phyloP scores from a whole-genome alignment of 495 filamentous ascomycete genomes.

The Aspergillus kassunensis region DNA sequence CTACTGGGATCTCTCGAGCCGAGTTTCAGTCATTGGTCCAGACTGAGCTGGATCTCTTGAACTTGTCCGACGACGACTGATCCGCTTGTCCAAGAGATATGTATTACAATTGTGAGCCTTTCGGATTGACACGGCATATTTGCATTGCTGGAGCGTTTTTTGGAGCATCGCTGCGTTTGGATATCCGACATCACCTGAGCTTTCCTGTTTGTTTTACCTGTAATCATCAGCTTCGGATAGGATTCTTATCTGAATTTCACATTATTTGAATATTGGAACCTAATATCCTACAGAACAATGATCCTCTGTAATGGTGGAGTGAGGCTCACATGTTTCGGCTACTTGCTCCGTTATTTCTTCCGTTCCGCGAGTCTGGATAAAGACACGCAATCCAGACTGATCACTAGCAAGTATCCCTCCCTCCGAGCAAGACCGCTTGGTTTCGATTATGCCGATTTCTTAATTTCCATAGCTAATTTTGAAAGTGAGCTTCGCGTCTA shows the following conservation, averaged over 20 bases:
- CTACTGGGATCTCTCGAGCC: slow-evolving; percentile 71
- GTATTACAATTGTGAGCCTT: neutral
- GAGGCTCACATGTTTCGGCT: slow-evolving; percentile 13
- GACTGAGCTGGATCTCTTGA: slow-evolving; percentile 74
- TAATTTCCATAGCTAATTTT: slow-evolving; percentile 10
- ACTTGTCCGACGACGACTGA: slow-evolving; percentile 67
- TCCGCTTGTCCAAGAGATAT: neutral
- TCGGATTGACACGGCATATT: slow-evolving; percentile 1
- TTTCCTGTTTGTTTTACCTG: slow-evolving; percentile 1
- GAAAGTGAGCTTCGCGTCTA: neutral
- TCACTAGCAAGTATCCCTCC: neutral
- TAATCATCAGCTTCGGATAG: neutral
- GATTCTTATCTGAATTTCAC: neutral
- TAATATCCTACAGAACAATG: too few relatives aligned
- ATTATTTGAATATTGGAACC: too few relatives aligned
- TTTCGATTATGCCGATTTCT: slow-evolving; percentile 18
- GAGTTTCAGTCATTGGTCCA: slow-evolving; percentile 81
- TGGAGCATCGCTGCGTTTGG: slow-evolving; percentile 13
- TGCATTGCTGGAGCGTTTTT: slow-evolving; percentile 17
- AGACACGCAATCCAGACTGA: slow-evolving; percentile 25
- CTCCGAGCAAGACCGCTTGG: neutral
- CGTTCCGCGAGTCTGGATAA: slow-evolving; percentile 20
- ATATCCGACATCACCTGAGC: slow-evolving; percentile 11
- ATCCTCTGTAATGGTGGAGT: neutral
- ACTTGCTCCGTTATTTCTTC: slow-evolving; percentile 14